Evolutionary conservation across 352 stramenopile genomes (phyloP).

Genomic region (Halophytophthora polymorphica): DNA sequence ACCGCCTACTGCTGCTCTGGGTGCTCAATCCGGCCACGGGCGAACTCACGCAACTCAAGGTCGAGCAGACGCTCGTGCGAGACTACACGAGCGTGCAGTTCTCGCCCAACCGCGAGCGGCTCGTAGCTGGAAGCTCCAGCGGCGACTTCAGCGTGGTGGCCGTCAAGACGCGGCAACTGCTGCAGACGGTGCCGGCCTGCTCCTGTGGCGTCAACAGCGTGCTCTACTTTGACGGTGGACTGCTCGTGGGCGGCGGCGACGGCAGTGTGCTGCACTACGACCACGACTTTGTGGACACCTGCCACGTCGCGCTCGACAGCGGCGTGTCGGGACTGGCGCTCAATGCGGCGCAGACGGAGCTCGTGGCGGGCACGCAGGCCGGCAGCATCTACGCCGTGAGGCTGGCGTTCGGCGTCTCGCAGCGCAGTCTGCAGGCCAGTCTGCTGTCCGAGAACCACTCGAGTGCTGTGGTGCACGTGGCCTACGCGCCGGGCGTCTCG

Average conservation of each 20-base stretch:
- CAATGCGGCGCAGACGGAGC: constrained; percentile 54
- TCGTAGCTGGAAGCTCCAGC: constrained; percentile 85
- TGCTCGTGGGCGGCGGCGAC: constrained; percentile 85
- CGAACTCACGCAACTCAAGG: constrained; percentile 62
- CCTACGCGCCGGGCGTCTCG: constrained; percentile 73
- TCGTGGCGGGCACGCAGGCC: constrained; percentile 72
- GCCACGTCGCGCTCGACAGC: constrained; percentile 65
- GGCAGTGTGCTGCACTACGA: constrained; percentile 84
- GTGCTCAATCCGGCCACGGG: constrained; percentile 81
- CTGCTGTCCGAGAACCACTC: constrained; percentile 77
- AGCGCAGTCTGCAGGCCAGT: constrained; percentile 16
- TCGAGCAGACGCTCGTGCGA: constrained; percentile 71
- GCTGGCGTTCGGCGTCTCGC: constrained; percentile 41
- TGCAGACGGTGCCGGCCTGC: constrained; percentile 75
- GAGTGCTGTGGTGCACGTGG: constrained; percentile 66
- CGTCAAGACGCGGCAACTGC: constrained; percentile 66
- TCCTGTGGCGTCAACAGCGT: constrained; percentile 78
- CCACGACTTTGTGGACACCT: constrained; percentile 66
- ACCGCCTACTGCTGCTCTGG: constrained; percentile 81
- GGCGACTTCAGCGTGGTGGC: constrained; percentile 84
- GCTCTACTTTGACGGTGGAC: constrained; percentile 32
- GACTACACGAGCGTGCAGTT: constrained; percentile 88
- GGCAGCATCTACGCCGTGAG: constrained; percentile 76
- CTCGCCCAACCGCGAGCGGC: constrained; percentile 69
- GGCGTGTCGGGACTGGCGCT: constrained; percentile 54